These are phyloP conservation scores for Vicia sativa DNA, from an alignment of 306 rosid genomes.

Conservation along the genomic window DNA sequence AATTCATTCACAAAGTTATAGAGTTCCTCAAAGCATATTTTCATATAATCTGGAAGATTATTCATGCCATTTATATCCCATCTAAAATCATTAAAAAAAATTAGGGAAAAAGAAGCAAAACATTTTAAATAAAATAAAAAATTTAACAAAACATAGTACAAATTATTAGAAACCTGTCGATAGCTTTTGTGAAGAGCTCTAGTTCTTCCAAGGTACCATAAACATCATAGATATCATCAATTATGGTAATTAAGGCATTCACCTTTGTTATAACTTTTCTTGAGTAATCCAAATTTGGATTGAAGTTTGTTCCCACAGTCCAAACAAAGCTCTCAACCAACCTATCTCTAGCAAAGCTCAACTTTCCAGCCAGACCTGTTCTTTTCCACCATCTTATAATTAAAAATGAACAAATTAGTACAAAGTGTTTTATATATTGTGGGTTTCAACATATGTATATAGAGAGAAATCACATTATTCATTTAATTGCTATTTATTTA, in stretches of 20 bases:
- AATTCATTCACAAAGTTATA: not conserved
- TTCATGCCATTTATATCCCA: constrained; percentile 3
- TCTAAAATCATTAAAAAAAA: not conserved
- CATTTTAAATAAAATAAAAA: not conserved
- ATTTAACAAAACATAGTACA: not conserved
- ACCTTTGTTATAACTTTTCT: not conserved
- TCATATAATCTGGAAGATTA: constrained; percentile 2
- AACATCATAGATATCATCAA: constrained; percentile 3
- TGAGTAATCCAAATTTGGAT: not conserved
- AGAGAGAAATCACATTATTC: too few species aligned
- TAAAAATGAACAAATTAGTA: not conserved
- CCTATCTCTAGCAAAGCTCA: not conserved
- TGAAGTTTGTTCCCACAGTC: not conserved
- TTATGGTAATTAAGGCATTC: not conserved
- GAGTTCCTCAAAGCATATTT: not conserved
- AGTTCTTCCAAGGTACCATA: not conserved
- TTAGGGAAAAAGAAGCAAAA: not conserved
- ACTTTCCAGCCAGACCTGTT: not conserved
- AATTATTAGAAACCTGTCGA: not conserved
- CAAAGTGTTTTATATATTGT: too few species aligned
- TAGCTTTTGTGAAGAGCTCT: constrained; percentile 2
- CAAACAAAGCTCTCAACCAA: constrained; percentile 3
- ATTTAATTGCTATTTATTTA: too few species aligned
- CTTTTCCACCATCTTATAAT: constrained; percentile 16
- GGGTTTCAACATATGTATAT: too few species aligned